Base-by-base conservation (phyloP, 2,329 filamentous ascomycete species). In the Rosellinia necatrix region DNA sequence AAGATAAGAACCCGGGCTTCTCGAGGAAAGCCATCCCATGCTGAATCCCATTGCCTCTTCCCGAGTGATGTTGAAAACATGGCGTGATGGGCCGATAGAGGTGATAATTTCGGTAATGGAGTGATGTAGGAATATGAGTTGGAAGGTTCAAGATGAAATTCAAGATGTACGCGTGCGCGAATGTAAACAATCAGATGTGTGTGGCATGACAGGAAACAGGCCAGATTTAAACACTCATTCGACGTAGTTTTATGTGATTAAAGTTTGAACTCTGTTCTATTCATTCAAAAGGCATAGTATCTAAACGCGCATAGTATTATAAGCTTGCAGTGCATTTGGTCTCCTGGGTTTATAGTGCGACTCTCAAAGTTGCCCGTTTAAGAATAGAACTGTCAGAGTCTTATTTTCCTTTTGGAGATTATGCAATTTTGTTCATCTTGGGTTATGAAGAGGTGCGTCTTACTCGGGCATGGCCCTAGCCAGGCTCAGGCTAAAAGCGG, bases 1-100 rank as follows among this genome's bases (percentile, higher is more conserved):
- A 47, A 41, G 42, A 53, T 53, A 10, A 53, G 32, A 53, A 47
- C 42, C 34, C 42, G 42, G 19, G 35, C 41, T 53, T 47, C 38
- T 44, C 13, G 13, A 25, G 47, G 19, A 25, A 42, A 32, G 25
- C 27, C 25, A 42, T 38, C 22, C 34, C 44, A 49, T 38, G n/a
- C 19, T 30, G 44, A 49, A 38, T 38, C 22, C 21, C 44, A 49
- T 27, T 49, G 44, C 44, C 13, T 49, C 32, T 49, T 49, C 32
- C 44, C 44, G 19, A 49, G 44, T 38, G 32, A 27, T 49, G n/a
- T 37, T 49, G 44, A 35, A 49, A 27, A 49, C 34, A 49, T 49
- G 8, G 44, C 29, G 32, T 49, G 21, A 49, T 29, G 4, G 32
- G n/a, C 32, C 13, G 32, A 49, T 32, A 38, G 44, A 25, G 30